Percentiles rank a stretch among this genome's conserved stretches.
These are phyloP conservation scores for Carpinus fangiana DNA, from an alignment of 306 rosid species.

Conservation along the genomic window DNA sequence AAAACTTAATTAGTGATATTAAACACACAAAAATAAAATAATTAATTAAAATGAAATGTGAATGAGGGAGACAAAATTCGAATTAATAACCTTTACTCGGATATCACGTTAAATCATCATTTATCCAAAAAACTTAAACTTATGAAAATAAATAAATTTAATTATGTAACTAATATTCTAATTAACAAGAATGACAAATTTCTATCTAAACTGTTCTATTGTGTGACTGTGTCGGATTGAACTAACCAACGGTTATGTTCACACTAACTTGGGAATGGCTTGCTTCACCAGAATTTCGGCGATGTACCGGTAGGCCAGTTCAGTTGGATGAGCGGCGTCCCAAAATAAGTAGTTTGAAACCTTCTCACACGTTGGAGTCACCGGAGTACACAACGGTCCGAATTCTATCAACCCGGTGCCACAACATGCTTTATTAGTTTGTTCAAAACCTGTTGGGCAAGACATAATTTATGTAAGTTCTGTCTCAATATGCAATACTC, in stretches of 20 bases:
- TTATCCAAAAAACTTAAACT: no score
- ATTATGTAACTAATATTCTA: no score
- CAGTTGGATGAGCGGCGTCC: slow-evolving; percentile 42
- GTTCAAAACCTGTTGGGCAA: slow-evolving; percentile 28
- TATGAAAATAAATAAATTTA: no score
- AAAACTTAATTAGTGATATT: no score
- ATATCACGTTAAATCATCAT: no score
- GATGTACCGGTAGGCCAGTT: slow-evolving; percentile 24
- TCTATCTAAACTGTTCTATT: no score
- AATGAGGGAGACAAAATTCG: no score
- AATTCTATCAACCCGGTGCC: slow-evolving; percentile 37
- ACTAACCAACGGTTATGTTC: neutral
- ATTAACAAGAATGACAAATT: no score
- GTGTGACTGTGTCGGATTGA: no score
- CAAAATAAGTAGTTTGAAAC: slow-evolving; percentile 33
- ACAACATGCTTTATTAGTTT: slow-evolving; percentile 36
- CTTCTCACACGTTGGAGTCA: slow-evolving; percentile 17
- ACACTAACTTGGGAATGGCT: slow-evolving; percentile 8
- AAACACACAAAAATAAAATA: no score
- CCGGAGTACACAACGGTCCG: slow-evolving; percentile 26
- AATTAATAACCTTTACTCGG: no score
- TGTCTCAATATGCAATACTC: neutral
- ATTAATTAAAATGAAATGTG: no score
- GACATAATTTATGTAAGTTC: neutral
- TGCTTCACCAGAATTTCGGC: slow-evolving; percentile 6